Evolutionary conservation across 768 basidiomycete species (phyloP).

Genomic region (Lyophyllum decastes): DNA sequence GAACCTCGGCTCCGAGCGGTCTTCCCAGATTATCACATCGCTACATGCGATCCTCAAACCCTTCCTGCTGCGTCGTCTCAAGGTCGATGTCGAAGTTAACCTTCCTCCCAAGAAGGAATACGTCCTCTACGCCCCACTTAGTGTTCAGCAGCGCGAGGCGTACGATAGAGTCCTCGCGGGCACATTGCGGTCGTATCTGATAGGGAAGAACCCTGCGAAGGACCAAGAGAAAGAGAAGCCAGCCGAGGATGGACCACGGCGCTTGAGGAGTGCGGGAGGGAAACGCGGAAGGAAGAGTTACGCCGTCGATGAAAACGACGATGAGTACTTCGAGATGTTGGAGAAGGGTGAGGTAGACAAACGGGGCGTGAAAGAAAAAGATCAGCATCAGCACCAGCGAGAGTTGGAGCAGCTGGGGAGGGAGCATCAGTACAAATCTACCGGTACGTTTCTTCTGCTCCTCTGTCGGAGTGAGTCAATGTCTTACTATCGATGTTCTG

Average conservation of each 20-base stretch:
- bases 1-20: conserved; percentile 56
- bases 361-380: conserved; percentile 29
- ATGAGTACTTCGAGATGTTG: conserved; percentile 64
- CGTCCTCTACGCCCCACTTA: conserved; percentile 89
- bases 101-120: conserved; percentile 96
- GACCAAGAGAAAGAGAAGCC: conserved; percentile 20
- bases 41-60: conserved; percentile 93
- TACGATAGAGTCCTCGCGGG: conserved; percentile 81
- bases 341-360: conserved; percentile 49
- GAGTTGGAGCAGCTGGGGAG: conserved; percentile 54
- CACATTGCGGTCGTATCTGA: conserved; percentile 65
- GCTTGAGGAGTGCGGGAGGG: conserved; percentile 33
- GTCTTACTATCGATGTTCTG: background rate
- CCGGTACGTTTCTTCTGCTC: conserved; percentile 42
- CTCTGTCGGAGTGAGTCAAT: background rate
- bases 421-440: conserved; percentile 59
- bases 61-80: conserved; percentile 90
- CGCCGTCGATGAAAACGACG: conserved; percentile 61
- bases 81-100: conserved; percentile 78
- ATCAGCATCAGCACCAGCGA: conserved; percentile 24
- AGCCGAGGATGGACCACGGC: conserved; percentile 24
- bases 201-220: conserved; percentile 33
- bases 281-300: conserved; percentile 45
- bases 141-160: conserved; percentile 76
- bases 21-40: conserved; percentile 68